Conservation (phyloP, 192 early-diverging fungal genomes). For the Podila clonocystis region DNA sequence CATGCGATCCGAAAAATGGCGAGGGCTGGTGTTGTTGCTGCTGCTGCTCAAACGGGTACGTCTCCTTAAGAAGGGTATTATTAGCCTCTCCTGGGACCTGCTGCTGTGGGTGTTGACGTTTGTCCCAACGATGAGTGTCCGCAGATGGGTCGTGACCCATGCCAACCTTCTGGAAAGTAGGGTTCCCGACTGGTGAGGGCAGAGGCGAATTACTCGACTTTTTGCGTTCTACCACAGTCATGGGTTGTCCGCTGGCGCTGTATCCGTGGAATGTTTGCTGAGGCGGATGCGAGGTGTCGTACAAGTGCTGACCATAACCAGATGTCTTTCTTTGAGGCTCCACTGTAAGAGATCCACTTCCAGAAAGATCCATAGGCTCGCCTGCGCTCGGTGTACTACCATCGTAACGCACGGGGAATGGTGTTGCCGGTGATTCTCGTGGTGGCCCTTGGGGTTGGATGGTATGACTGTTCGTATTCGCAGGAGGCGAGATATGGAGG, state of each 20-base stretch:
- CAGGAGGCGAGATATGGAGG: conserved; percentile 10
- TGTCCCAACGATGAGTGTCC: conserved; percentile 45
- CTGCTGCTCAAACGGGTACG: conserved; percentile 10
- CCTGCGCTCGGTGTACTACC: neutral
- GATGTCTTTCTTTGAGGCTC: neutral
- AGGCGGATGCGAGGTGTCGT: conserved; percentile 5
- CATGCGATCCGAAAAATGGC: conserved; percentile 5
- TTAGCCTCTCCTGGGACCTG: neutral
- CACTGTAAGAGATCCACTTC: neutral
- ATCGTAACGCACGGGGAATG: conserved; percentile 17
- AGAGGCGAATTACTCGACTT: conserved; percentile 27
- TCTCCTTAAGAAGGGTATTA: conserved; percentile 2
- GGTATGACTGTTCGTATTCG: neutral
- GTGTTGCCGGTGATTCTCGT: conserved; percentile 34
- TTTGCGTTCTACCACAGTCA: neutral
- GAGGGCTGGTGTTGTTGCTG: conserved; percentile 6
- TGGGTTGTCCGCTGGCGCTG: conserved; percentile 1
- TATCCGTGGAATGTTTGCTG: conserved; percentile 24
- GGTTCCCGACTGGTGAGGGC: conserved; percentile 29
- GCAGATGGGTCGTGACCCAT: conserved; percentile 14
- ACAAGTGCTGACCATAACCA: neutral
- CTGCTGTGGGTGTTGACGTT: conserved; percentile 36
- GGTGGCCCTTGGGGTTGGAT: conserved; percentile 2
- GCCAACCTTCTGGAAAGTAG: conserved; percentile 30
- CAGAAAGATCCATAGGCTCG: neutral